A percentile compares a stretch with the other conserved stretches of the same genome.
Evolutionary conservation across 306 rosid species (phyloP).

Genomic region (Vachellia pachyceras): DNA sequence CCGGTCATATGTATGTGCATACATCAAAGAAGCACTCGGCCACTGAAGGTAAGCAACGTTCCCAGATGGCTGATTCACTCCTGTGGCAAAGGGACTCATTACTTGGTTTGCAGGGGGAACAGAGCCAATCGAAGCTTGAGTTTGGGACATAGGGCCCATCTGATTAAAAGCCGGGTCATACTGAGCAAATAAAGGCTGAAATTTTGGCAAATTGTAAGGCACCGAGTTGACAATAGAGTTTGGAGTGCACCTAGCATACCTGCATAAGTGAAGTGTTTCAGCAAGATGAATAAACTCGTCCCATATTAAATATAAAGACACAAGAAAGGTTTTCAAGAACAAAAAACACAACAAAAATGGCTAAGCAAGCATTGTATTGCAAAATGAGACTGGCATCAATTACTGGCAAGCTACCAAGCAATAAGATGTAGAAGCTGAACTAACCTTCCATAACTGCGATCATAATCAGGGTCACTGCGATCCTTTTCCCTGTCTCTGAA

Average conservation of each 20-base stretch:
- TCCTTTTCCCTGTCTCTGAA: constrained; percentile 91
- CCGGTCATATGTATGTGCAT: constrained; percentile 81
- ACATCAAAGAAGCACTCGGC: constrained; percentile 89
- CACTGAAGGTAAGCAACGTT: constrained; percentile 79
- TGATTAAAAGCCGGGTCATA: constrained; percentile 66
- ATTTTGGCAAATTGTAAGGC: constrained; percentile 68
- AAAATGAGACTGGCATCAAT: constrained; percentile 3
- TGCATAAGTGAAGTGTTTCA: constrained; percentile 42
- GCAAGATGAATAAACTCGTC: constrained; percentile 17
- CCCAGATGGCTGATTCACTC: constrained; percentile 63
- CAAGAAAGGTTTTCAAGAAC: background rate
- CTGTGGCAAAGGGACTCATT: constrained; percentile 66
- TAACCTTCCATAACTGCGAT: constrained; percentile 83
- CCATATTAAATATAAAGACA: constrained; percentile 9
- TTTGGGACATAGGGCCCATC: constrained; percentile 71
- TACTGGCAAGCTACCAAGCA: constrained; percentile 13
- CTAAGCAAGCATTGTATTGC: constrained; percentile 12
- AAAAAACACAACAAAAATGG: constrained; percentile 10
- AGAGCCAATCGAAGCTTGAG: constrained; percentile 59
- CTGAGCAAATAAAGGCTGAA: constrained; percentile 79
- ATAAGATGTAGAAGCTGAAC: constrained; percentile 2
- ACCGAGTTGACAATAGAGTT: constrained; percentile 62
- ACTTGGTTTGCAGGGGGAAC: constrained; percentile 58
- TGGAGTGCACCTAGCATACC: constrained; percentile 81
- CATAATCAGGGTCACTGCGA: constrained; percentile 90